Conservation (phyloP, 1,284 basidiomycete genomes). For the Ustilago trichophora region DNA sequence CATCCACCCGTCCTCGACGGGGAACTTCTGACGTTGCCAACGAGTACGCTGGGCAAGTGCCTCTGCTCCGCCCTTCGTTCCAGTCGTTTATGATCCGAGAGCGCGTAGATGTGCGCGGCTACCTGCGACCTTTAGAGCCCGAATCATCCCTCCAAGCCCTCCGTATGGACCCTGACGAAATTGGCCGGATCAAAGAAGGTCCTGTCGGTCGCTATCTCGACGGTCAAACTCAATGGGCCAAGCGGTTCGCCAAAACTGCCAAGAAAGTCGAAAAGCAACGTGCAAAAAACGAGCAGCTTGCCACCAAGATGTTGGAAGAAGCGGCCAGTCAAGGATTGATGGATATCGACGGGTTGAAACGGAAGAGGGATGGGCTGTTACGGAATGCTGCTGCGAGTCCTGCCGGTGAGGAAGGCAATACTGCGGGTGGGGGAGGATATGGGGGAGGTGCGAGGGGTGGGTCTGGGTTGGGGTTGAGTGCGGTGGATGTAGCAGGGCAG, state of each 20-base stretch:
- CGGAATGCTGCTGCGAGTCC: slow-evolving; percentile 3
- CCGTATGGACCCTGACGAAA: slow-evolving; percentile 72
- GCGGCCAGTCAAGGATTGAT: slow-evolving; percentile 31
- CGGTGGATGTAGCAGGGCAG: slow-evolving; percentile 7
- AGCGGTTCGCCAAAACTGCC: slow-evolving; percentile 40
- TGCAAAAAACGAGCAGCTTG: slow-evolving; percentile 32
- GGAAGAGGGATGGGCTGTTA: slow-evolving; percentile 8
- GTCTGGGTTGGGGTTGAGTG: slow-evolving; percentile 3
- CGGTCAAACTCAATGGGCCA: slow-evolving; percentile 45
- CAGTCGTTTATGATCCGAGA: slow-evolving; percentile 80
- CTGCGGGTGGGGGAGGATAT: background rate
- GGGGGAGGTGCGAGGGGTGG: too few species aligned
- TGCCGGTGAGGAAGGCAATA: background rate
- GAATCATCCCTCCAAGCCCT: slow-evolving; percentile 75
- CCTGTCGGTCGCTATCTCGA: slow-evolving; percentile 56
- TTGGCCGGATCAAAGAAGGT: slow-evolving; percentile 70
- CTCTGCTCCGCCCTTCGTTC: slow-evolving; percentile 56
- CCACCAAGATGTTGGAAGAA: slow-evolving; percentile 29
- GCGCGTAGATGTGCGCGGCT: slow-evolving; percentile 80
- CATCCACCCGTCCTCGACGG: slow-evolving; percentile 1
- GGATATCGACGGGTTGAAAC: slow-evolving; percentile 6
- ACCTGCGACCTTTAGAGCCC: slow-evolving; percentile 80
- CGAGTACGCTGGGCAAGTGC: slow-evolving; percentile 60
- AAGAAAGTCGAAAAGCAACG: slow-evolving; percentile 38
- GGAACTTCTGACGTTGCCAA: slow-evolving; percentile 44